Percentiles rank a stretch among this genome's conserved stretches.
Evolutionary conservation across 2,329 filamentous ascomycete species (phyloP).

Genomic region (Fusarium illudens): DNA sequence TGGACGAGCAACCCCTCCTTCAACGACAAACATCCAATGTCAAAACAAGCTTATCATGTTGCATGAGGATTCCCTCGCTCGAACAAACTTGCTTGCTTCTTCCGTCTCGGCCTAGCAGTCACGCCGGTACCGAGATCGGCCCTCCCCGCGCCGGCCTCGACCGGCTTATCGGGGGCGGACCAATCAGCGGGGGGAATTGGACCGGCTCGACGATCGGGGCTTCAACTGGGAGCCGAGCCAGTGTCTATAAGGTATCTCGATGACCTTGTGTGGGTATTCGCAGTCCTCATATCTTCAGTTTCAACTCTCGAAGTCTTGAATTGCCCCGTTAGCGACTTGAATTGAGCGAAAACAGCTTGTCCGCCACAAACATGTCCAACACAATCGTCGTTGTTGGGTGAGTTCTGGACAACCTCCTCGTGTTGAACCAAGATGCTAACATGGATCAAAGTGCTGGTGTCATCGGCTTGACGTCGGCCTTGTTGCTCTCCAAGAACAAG

Average conservation of each 20-base stretch:
- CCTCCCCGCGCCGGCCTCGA: not conserved
- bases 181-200: conserved; percentile 19
- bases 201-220: conserved; percentile 16
- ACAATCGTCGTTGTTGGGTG: conserved; percentile 49
- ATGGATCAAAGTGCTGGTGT: conserved; percentile 54
- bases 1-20: not conserved
- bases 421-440: not conserved
- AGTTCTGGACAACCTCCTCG: conserved; percentile 11
- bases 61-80: not conserved
- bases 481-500: conserved; percentile 56
- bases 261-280: not conserved
- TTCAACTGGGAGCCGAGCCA: conserved; percentile 23
- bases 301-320: not conserved
- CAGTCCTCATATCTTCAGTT: not conserved
- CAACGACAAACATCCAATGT: not conserved
- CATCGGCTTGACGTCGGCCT: conserved; percentile 60
- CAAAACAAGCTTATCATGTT: not conserved
- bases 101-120: not conserved
- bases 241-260: conserved; percentile 14
- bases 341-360: not conserved
- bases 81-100: conserved; percentile 16
- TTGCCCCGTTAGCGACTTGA: not conserved
- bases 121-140: conserved; percentile 16
- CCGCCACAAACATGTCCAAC: conserved; percentile 40
- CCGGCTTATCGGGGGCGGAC: conserved; percentile 4